Evolutionary conservation across 352 stramenopile species (phyloP), one percentile per base, ranked within the genome.

Genomic region (Phytophthora sansomeana): DNA sequence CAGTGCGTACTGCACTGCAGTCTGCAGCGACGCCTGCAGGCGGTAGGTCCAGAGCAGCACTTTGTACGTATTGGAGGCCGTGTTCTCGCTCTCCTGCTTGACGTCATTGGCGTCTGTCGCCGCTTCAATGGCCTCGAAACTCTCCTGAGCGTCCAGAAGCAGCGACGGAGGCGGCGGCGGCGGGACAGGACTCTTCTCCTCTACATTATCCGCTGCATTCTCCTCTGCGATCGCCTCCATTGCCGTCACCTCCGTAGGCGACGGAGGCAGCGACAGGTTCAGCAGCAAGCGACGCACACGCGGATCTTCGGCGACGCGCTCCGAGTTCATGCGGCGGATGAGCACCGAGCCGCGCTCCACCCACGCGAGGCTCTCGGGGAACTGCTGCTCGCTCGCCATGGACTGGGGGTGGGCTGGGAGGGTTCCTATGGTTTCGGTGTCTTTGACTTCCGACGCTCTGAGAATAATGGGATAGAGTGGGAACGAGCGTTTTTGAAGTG

Each of bases 241-340:
- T 8, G 58, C 53, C 13, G 59, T 51, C 14, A 64, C 49, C 42
- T 69, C 58, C 5, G 59, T 72, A n/a, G 63, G 48, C 17, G 67
- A 67, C 47, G 58, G 46, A n/a, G 67, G 58, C 24, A 75, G 21
- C 29, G 66, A 72, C 32, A 77, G 43, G 26, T 77, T 64, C 7
- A 90, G 77, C 36, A 94, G 57, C 42, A 94, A 51, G 0, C 87
- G 80, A 9, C 82, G 81, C 43, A 96, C 73, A 28, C 88, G 86
- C 58, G 85, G 85, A 59, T 96, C 88, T 67, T 95, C 86, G 7
- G 88, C 88, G 39, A 96, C 80, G 35, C 88, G 85, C 72, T 96
- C 88, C 44, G 87, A 93, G 63, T 96, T 96, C 83, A 96, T 96
- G 72, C 88, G 87, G 21, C 88, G 85, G 53, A 96, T 88, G 46